A percentile compares a stretch with the other conserved stretches of the same genome.
Conservation (phyloP, 2,329 filamentous ascomycete genomes). For the Rhexocercosporidium sp. region DNA sequence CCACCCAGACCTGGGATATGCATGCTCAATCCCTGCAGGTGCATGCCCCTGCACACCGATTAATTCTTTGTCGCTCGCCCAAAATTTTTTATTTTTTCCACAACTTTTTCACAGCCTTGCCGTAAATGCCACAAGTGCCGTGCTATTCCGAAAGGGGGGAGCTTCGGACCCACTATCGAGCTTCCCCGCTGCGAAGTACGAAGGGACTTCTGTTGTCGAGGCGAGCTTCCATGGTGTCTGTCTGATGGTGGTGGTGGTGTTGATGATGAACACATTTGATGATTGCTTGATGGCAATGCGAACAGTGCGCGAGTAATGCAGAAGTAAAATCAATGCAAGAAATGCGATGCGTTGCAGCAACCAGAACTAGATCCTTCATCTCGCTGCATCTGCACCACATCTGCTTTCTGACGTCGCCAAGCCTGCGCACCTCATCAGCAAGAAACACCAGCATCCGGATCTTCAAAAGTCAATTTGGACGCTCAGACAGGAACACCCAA, state of each 20-base stretch:
- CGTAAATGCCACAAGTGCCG: slow-evolving; percentile 6
- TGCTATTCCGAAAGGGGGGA: background rate
- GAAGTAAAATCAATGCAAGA: background rate
- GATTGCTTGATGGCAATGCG: background rate
- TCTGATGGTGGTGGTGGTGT: background rate
- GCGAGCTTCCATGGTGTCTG: background rate
- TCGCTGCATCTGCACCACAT: background rate
- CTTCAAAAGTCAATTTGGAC: slow-evolving; percentile 6
- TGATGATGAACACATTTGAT: background rate
- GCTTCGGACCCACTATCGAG: background rate
- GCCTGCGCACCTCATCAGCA: background rate
- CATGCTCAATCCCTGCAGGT: background rate
- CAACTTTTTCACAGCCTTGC: background rate
- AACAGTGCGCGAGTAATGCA: background rate
- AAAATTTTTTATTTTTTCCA: background rate
- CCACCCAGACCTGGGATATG: background rate
- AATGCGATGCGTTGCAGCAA: background rate
- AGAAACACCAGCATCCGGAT: background rate
- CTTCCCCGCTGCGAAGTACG: slow-evolving; percentile 4
- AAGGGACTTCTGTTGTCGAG: background rate
- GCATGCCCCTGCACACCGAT: slow-evolving; percentile 2
- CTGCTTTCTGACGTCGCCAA: background rate
- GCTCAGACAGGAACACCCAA: background rate
- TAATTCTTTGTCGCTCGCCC: background rate
- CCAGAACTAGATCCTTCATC: background rate